phyloP scores from a whole-genome alignment of 2,329 filamentous ascomycete species.

The Endoconidiophora laricicola region DNA sequence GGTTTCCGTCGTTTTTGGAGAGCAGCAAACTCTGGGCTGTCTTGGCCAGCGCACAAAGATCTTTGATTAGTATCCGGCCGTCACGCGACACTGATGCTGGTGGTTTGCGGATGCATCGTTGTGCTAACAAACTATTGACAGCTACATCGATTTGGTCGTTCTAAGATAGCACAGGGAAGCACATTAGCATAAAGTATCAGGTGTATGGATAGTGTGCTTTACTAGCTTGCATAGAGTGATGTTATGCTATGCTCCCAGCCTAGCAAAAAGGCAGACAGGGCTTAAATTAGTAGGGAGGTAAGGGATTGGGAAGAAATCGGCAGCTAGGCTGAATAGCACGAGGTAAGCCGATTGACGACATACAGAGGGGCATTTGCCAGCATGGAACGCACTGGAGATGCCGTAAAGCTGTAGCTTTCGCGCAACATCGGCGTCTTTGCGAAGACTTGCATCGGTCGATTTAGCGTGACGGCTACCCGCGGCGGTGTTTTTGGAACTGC shows the following conservation, averaged over 20 bases:
- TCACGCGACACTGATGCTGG: slow-evolving; percentile 66
- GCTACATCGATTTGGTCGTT: slow-evolving; percentile 95
- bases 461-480: not conserved
- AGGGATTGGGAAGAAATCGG: not conserved
- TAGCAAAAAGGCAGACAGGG: not conserved
- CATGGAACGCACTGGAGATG: slow-evolving; percentile 69
- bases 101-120: slow-evolving; percentile 51
- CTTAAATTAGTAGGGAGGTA: no score
- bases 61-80: slow-evolving; percentile 60
- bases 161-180: slow-evolving; percentile 24
- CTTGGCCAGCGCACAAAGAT: slow-evolving; percentile 64
- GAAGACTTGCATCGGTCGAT: slow-evolving; percentile 31
- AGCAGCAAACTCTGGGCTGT: slow-evolving; percentile 73
- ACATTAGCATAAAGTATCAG: slow-evolving; percentile 8
- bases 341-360: slow-evolving; percentile 20
- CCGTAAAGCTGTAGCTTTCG: slow-evolving; percentile 90
- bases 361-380: slow-evolving; percentile 82
- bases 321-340: not conserved
- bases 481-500: no score
- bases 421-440: slow-evolving; percentile 77
- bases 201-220: not conserved
- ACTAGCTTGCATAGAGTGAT: not conserved
- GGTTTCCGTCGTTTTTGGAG: slow-evolving; percentile 86
- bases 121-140: slow-evolving; percentile 70
- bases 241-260: not conserved